Evolutionary conservation across 805 yeast species (phyloP), one percentile per base, ranked within the genome.

Genomic region (Cyberlindnera veronae): DNA sequence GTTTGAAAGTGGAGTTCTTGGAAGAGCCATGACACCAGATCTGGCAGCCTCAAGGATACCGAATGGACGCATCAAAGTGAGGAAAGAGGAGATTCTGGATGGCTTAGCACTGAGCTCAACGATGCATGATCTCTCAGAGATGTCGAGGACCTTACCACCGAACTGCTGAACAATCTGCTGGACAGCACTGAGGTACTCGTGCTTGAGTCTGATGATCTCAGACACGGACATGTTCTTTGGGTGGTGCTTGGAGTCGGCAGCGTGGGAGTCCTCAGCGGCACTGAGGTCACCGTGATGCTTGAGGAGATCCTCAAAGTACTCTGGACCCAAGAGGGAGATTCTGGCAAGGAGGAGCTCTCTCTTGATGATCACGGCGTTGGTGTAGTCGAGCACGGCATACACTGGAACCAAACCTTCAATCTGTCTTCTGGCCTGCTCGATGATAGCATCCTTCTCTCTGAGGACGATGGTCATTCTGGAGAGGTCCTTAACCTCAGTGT

Each of bases 1-100:
- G 28, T 58, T 57, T 49, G 81, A 86, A 53, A 89, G 68, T 31
- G 96, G 96, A 36, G 98, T 87, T 76, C 97, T 82, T 59, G 98
- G 95, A 57, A 93, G 75, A 9, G 98, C 99, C 91, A 93, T 89
- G 95, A 91, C 87, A 68, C 99, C 99, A 19, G 95, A 84, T 69
- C 99, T 79, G 32, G 97, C 96, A 55, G 91, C 84, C 68, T 93
- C 99, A 58, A 93, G 75, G 43, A 93, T 81, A 59, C 99, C 99
- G 60, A 93, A 93, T 32, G 99, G 99, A 63, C 88, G 93, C 60
- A 90, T 72, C 60, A 93, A 77, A 48, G 84, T 85, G 60, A 93
- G 77, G 64, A 90, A 90, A 29, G 95, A 80, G 32, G 91, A 72
- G 49, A 93, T 75, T 65, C 97, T 79, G 39, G 85, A 78, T 27